A percentile compares a stretch with the other conserved stretches of the same genome.
These are phyloP conservation scores for Euphorbia pulcherrima DNA, from an alignment of 345 rosid species.

Conservation along the genomic window DNA sequence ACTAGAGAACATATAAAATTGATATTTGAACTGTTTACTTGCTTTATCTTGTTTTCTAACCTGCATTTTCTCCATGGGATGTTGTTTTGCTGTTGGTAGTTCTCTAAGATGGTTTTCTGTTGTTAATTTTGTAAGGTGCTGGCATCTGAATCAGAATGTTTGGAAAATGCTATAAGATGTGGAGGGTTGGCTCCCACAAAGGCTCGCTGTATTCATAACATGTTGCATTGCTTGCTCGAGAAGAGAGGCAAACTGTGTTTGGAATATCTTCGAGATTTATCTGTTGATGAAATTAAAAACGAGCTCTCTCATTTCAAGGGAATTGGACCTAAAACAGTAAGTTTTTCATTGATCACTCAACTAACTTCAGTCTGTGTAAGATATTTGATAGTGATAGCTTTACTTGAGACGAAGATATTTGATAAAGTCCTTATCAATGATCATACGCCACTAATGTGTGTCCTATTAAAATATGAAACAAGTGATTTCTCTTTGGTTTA, in stretches of 20 bases:
- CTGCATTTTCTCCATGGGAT: neutral
- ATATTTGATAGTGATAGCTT: neutral
- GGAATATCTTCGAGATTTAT: conserved; percentile 62
- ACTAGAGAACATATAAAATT: neutral
- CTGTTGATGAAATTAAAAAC: conserved; percentile 59
- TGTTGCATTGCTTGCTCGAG: conserved; percentile 51
- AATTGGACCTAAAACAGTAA: conserved; percentile 81
- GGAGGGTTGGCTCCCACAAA: conserved; percentile 88
- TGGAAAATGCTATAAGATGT: conserved; percentile 76
- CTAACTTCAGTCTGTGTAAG: neutral
- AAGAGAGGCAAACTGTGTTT: conserved; percentile 67
- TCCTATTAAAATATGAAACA: neutral
- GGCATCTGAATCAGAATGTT: conserved; percentile 50
- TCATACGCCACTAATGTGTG: neutral
- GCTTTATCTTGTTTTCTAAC: neutral
- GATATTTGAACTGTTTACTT: neutral
- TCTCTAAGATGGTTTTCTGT: neutral
- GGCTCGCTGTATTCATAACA: conserved; percentile 68
- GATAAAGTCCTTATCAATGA: neutral
- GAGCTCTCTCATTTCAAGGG: conserved; percentile 83
- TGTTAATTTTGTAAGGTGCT: conserved; percentile 47
- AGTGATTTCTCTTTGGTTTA: neutral
- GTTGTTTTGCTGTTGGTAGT: neutral
- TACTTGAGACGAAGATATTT: neutral
- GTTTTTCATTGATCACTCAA: neutral